A percentile compares a stretch with the other conserved stretches of the same genome.
Conservation (phyloP, 768 basidiomycete species). For the Tulasnella sp. region DNA sequence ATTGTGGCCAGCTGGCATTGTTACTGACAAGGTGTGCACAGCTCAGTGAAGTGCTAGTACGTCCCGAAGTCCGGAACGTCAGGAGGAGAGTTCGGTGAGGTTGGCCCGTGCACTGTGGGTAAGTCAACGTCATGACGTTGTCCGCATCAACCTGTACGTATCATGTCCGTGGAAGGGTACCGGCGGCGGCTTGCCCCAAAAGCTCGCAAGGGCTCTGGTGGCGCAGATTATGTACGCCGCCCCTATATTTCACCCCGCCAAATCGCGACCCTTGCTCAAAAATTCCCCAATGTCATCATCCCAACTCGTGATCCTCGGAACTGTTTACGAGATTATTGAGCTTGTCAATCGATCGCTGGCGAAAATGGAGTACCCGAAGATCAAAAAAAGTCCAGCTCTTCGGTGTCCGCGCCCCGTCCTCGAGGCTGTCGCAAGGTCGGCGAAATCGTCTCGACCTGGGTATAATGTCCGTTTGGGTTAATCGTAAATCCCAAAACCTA, state of each 20-base stretch:
- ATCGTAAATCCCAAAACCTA: background rate
- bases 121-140: background rate
- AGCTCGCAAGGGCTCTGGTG: background rate
- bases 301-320: background rate
- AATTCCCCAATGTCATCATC: background rate
- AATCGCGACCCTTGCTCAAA: background rate
- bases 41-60: no score
- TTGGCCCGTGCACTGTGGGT: no score
- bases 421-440: background rate
- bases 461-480: background rate
- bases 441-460: background rate
- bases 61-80: no score
- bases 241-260: background rate
- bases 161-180: background rate
- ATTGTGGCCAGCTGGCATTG: no score
- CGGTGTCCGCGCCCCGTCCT: background rate
- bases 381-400: background rate
- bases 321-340: background rate
- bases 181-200: background rate
- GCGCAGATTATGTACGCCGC: background rate
- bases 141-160: background rate
- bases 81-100: no score
- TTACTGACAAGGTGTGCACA: no score
- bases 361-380: background rate
- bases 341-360: background rate